Evolutionary conservation across 139 green algal genomes (phyloP).

Genomic region (Pycnococcus provasolii): DNA sequence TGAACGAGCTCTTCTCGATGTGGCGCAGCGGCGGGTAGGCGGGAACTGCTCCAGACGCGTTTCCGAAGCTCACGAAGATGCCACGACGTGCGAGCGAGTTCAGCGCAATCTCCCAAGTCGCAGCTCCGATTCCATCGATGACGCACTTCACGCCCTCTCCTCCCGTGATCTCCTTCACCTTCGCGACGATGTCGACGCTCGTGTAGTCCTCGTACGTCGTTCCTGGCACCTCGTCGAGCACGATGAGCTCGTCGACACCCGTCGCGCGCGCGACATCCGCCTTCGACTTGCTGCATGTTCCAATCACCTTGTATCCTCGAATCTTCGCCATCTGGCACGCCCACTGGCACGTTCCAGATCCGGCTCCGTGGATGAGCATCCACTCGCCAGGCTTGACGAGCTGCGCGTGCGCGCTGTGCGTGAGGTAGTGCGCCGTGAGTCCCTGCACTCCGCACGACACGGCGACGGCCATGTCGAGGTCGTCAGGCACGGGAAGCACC

Average conservation of each 20-base stretch:
- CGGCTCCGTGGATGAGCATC: conserved; percentile 28
- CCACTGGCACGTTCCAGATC: conserved; percentile 24
- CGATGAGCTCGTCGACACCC: conserved; percentile 22
- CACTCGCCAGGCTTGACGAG: conserved; percentile 25
- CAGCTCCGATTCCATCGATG: conserved; percentile 25
- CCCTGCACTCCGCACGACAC: conserved; percentile 16
- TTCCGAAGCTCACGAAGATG: conserved; percentile 28
- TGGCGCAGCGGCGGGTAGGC: conserved; percentile 20
- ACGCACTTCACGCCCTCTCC: conserved; percentile 21
- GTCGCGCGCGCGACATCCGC: conserved; percentile 11
- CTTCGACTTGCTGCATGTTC: conserved; percentile 24
- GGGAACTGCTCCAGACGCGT: conserved; percentile 23
- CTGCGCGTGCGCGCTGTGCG: conserved; percentile 19
- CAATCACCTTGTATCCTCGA: conserved; percentile 27
- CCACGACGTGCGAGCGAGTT: conserved; percentile 7
- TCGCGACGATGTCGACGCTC: conserved; percentile 13
- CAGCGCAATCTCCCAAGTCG: conserved; percentile 23
- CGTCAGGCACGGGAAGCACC: conserved; percentile 19
- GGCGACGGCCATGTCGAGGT: conserved; percentile 16
- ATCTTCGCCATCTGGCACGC: conserved; percentile 28
- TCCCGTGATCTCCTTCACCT: conserved; percentile 22
- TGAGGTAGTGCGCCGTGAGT: conserved; percentile 27
- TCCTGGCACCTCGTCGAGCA: conserved; percentile 20
- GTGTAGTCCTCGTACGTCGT: conserved; percentile 28
- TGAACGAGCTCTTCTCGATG: conserved; percentile 21